A percentile compares a stretch with the other conserved stretches of the same genome.
phyloP scores from a whole-genome alignment of 2,329 filamentous ascomycete genomes.

The Stachybotrys echinatus region DNA sequence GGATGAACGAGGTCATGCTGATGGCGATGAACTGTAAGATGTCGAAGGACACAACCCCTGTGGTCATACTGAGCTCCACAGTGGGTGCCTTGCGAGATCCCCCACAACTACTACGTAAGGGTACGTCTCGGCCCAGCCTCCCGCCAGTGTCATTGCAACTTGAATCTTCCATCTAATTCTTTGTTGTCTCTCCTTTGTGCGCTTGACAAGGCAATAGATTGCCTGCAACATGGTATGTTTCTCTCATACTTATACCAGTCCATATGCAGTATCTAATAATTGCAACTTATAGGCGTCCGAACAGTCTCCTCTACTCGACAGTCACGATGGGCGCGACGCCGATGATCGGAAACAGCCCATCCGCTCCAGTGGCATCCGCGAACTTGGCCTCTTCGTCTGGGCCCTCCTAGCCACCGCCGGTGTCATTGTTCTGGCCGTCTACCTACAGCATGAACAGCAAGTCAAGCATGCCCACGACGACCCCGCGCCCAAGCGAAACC shows the following conservation, averaged over 20 bases:
- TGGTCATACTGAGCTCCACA: too few relatives aligned
- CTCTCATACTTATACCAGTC: background rate
- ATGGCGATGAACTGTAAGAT: too few relatives aligned
- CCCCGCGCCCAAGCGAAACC: slow-evolving; percentile 71
- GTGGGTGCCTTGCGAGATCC: too few relatives aligned
- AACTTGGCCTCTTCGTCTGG: slow-evolving; percentile 76
- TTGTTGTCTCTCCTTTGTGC: too few relatives aligned
- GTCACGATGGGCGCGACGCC: slow-evolving; percentile 19
- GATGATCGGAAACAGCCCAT: slow-evolving; percentile 11
- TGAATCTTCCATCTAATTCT: too few relatives aligned
- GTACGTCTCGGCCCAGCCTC: too few relatives aligned
- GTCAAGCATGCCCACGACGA: slow-evolving; percentile 26
- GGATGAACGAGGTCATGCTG: too few relatives aligned
- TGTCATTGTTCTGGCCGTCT: slow-evolving; percentile 75
- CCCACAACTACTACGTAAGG: too few relatives aligned
- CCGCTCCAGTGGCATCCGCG: slow-evolving; percentile 49
- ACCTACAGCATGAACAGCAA: slow-evolving; percentile 64
- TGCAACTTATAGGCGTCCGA: slow-evolving; percentile 27
- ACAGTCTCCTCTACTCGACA: slow-evolving; percentile 36
- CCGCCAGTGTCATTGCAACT: too few relatives aligned
- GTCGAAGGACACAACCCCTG: too few relatives aligned
- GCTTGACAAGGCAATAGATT: too few relatives aligned
- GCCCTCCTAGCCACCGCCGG: slow-evolving; percentile 73
- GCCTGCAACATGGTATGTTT: background rate
- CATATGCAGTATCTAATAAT: background rate